Evolutionary conservation across 495 filamentous ascomycete species (phyloP).

Genomic region (Amphirosellinia nigrospora): DNA sequence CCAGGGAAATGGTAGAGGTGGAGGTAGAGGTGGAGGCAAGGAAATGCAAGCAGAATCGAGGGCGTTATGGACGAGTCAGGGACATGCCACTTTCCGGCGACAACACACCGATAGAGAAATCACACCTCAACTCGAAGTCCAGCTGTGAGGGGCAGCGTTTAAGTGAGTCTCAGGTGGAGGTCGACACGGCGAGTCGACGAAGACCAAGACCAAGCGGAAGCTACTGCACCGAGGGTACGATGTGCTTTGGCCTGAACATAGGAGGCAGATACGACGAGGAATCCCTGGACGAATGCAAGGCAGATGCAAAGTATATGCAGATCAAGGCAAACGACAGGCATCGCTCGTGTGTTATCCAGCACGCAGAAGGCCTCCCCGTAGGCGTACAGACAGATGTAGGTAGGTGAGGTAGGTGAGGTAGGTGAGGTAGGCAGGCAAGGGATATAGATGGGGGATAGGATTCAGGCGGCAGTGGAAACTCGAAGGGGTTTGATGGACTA

Average conservation of each 20-base stretch:
- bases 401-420: neutral
- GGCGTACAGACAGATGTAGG: neutral
- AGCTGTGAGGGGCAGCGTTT: neutral
- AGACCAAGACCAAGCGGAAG: slow-evolving; percentile 5
- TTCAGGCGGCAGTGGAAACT: neutral
- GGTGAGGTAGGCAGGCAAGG: neutral
- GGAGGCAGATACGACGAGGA: neutral
- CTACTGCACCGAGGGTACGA: neutral
- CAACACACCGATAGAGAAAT: neutral
- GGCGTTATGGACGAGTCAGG: neutral
- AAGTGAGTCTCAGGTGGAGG: neutral
- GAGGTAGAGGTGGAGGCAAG: neutral
- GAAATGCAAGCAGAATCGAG: neutral
- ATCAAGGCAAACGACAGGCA: neutral
- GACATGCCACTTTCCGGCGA: slow-evolving; percentile 13
- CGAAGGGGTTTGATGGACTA: neutral
- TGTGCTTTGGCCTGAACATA: neutral
- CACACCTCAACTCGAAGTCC: neutral
- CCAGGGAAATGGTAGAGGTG: neutral
- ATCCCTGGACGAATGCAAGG: neutral
- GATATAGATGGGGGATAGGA: neutral
- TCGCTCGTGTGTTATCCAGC: neutral
- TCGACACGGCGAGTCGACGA: neutral
- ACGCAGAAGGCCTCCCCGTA: neutral
- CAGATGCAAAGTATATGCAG: slow-evolving; percentile 1